Conservation (phyloP, 2,329 filamentous ascomycete species). For the Arachnomyces sp. region DNA sequence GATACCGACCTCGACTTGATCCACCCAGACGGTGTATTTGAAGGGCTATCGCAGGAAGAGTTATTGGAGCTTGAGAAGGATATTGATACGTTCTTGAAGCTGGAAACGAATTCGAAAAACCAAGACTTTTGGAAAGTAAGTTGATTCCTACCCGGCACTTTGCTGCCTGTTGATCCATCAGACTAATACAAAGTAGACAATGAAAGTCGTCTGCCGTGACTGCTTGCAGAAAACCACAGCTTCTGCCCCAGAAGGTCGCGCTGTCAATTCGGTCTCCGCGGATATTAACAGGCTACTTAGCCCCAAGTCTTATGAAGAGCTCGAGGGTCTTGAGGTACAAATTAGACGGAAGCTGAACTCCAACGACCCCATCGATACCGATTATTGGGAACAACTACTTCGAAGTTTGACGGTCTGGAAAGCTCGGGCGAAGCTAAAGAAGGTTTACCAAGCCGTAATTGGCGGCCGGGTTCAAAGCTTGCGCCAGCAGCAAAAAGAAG, state of each 20-base stretch:
- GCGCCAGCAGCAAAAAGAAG: slow-evolving; percentile 57
- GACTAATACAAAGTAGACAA: slow-evolving; percentile 45
- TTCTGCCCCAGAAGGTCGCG: slow-evolving; percentile 57
- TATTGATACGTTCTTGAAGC: slow-evolving; percentile 66
- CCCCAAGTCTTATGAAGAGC: slow-evolving; percentile 76
- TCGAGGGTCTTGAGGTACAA: slow-evolving; percentile 79
- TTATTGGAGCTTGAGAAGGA: slow-evolving; percentile 72
- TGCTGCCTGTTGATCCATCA: neutral
- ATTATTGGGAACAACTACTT: slow-evolving; percentile 94
- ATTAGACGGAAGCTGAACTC: slow-evolving; percentile 78
- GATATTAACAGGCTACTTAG: slow-evolving; percentile 83
- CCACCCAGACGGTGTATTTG: slow-evolving; percentile 72
- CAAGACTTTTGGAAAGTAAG: slow-evolving; percentile 74
- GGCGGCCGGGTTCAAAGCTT: slow-evolving; percentile 60
- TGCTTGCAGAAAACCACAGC: slow-evolving; percentile 58
- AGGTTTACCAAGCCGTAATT: slow-evolving; percentile 67
- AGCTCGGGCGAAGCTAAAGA: slow-evolving; percentile 73
- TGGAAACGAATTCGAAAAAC: slow-evolving; percentile 72
- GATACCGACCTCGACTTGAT: slow-evolving; percentile 71
- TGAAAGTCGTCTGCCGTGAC: slow-evolving; percentile 76
- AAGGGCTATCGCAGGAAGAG: slow-evolving; percentile 58
- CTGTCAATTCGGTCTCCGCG: slow-evolving; percentile 69
- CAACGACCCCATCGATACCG: slow-evolving; percentile 85
- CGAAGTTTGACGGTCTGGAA: slow-evolving; percentile 83
- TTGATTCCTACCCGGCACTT: slow-evolving; percentile 6